Percentiles rank a stretch among this genome's conserved stretches.
Evolutionary conservation across 768 basidiomycete species (phyloP).

Genomic region (Russula sp.): DNA sequence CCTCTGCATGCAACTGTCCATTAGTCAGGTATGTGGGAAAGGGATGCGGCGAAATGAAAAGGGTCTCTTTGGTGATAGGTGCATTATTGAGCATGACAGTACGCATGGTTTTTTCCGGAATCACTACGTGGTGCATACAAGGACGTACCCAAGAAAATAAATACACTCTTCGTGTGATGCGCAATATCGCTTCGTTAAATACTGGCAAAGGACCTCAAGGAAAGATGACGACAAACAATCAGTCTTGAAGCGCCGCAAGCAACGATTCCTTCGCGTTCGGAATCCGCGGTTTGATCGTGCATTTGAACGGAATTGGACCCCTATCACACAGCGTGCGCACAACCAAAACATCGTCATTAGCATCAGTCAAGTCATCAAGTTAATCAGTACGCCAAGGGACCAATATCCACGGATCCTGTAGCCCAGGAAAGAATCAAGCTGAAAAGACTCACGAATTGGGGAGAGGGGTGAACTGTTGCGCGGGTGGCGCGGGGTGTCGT

Average conservation of each 20-base stretch:
- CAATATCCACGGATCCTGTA: not conserved
- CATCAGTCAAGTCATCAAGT: not conserved
- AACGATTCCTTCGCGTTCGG: conserved; percentile 1
- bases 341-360: not conserved
- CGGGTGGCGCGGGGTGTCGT: conserved; percentile 1
- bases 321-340: not conserved
- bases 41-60: too few relatives aligned
- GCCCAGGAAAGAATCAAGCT: not conserved
- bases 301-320: conserved; percentile 19
- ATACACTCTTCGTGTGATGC: not conserved
- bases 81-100: too few relatives aligned
- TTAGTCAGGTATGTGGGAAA: too few relatives aligned
- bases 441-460: conserved; percentile 12
- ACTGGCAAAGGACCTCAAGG: not conserved
- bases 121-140: too few relatives aligned
- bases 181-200: not conserved
- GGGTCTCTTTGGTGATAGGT: too few relatives aligned
- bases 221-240: not conserved
- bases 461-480: conserved; percentile 3
- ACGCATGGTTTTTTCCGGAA: too few relatives aligned
- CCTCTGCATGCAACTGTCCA: too few relatives aligned
- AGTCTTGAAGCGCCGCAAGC: conserved; percentile 9
- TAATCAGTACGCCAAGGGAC: not conserved
- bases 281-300: conserved; percentile 18
- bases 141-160: not conserved